Percentiles rank a stretch among this genome's conserved stretches.
Conservation (phyloP, 495 filamentous ascomycete species). For the Evernia prunastri region DNA sequence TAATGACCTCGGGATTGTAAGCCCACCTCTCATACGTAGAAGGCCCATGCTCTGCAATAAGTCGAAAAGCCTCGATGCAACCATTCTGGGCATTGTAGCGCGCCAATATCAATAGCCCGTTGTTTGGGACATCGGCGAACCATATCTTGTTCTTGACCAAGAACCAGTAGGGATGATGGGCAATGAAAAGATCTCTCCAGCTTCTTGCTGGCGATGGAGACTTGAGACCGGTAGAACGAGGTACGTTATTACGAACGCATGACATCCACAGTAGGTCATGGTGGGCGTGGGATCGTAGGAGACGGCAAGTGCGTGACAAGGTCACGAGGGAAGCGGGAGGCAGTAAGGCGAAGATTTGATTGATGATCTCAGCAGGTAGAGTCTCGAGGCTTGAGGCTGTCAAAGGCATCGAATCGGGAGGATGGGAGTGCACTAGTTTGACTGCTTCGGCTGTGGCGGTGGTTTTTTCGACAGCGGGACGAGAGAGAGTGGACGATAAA, state of each 20-base stretch:
- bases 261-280: slow-evolving; percentile 58
- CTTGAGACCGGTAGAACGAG: slow-evolving; percentile 33
- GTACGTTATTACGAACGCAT: slow-evolving; percentile 56
- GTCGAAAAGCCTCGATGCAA: slow-evolving; percentile 74
- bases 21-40: slow-evolving; percentile 55
- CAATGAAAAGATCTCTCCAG: slow-evolving; percentile 62
- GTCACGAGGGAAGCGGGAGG: slow-evolving; percentile 49
- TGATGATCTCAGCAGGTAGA: slow-evolving; percentile 59
- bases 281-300: slow-evolving; percentile 43
- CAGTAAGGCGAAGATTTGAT: slow-evolving; percentile 55
- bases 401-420: background rate
- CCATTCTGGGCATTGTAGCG: slow-evolving; percentile 65
- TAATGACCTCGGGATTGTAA: slow-evolving; percentile 59
- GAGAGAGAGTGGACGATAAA: background rate
- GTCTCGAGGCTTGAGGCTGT: slow-evolving; percentile 22
- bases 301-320: slow-evolving; percentile 50
- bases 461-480: background rate
- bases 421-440: background rate
- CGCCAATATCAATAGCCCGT: slow-evolving; percentile 54
- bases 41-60: slow-evolving; percentile 54
- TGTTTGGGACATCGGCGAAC: slow-evolving; percentile 66
- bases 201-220: slow-evolving; percentile 51
- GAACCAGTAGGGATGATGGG: slow-evolving; percentile 80
- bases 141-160: slow-evolving; percentile 72
- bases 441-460: background rate